These are phyloP conservation scores for Trichophyton benhamiae DNA, from an alignment of 2,329 filamentous ascomycete species.

Conservation along the genomic window DNA sequence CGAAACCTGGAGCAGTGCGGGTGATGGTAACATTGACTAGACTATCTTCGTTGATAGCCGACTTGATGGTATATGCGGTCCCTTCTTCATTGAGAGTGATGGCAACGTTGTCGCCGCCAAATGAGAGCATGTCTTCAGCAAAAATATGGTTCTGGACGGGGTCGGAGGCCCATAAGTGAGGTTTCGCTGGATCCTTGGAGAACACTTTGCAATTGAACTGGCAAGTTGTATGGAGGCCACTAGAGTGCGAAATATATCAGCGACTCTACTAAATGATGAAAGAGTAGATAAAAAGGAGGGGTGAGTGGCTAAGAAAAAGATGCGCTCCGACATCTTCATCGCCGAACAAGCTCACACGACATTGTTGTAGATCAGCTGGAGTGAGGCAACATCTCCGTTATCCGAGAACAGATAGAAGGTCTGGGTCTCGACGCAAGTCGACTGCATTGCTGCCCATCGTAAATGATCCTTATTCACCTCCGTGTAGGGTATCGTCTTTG, in stretches of 20 bases:
- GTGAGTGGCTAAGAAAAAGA: background rate
- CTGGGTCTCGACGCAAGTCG: constrained; percentile 87
- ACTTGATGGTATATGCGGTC: constrained; percentile 76
- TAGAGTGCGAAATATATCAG: constrained; percentile 27
- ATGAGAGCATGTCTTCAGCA: constrained; percentile 67
- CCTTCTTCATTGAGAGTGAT: constrained; percentile 79
- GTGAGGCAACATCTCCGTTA: constrained; percentile 61
- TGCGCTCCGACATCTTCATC: constrained; percentile 3
- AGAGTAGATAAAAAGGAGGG: background rate
- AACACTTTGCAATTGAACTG: constrained; percentile 96
- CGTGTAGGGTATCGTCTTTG: constrained; percentile 64
- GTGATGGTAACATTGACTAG: constrained; percentile 80
- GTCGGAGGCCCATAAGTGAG: constrained; percentile 73
- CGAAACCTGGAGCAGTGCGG: constrained; percentile 64
- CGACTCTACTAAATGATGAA: background rate
- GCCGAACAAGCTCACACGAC: constrained; percentile 55
- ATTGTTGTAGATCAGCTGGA: constrained; percentile 95
- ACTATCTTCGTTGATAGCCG: constrained; percentile 64
- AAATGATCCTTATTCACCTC: constrained; percentile 66
- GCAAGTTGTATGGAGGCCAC: constrained; percentile 75
- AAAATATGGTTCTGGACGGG: constrained; percentile 69
- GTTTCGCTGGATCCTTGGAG: constrained; percentile 58
- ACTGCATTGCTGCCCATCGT: constrained; percentile 69
- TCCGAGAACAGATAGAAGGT: constrained; percentile 83
- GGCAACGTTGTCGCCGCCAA: constrained; percentile 76